Conservation (phyloP, 208 protist species). For the Leishmania martiniquensis region DNA sequence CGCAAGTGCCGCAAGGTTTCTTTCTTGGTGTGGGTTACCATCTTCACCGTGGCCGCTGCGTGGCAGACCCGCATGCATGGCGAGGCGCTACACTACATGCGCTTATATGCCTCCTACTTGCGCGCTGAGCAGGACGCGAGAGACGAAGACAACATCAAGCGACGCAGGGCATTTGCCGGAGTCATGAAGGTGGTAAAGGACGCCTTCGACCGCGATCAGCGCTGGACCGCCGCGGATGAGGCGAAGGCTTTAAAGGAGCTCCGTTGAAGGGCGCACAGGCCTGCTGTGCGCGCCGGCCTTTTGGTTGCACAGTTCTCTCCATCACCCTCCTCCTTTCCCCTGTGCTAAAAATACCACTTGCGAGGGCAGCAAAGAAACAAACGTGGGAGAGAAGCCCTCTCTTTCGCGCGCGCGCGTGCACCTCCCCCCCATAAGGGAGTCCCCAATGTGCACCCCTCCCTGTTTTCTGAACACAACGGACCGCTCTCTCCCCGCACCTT, state of each 20-base stretch:
- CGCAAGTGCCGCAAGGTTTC: slow-evolving; percentile 86
- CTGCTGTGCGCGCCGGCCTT: slow-evolving; percentile 1
- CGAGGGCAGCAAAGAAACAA: neutral
- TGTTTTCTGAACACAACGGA: too few species aligned
- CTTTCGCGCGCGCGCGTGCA: neutral
- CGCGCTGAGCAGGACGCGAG: slow-evolving; percentile 72
- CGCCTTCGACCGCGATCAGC: slow-evolving; percentile 79
- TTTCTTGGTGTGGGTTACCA: slow-evolving; percentile 80
- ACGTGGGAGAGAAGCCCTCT: neutral
- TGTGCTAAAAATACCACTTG: neutral
- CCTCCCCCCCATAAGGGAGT: too few species aligned
- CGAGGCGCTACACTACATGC: slow-evolving; percentile 83
- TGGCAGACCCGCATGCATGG: slow-evolving; percentile 78
- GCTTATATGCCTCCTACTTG: slow-evolving; percentile 73
- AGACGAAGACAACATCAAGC: slow-evolving; percentile 83
- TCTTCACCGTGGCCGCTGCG: slow-evolving; percentile 69
- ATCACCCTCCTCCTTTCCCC: neutral
- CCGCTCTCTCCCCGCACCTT: too few species aligned
- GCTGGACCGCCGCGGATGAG: slow-evolving; percentile 68
- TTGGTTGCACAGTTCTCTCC: too few species aligned
- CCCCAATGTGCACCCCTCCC: too few species aligned
- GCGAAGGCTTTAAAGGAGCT: slow-evolving; percentile 34
- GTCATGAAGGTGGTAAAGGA: slow-evolving; percentile 81
- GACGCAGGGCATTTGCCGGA: slow-evolving; percentile 72
- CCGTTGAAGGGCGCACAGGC: neutral